These are phyloP conservation scores for Trichoderma endophyticum DNA, from an alignment of 2,329 filamentous ascomycete species.

Conservation along the genomic window DNA sequence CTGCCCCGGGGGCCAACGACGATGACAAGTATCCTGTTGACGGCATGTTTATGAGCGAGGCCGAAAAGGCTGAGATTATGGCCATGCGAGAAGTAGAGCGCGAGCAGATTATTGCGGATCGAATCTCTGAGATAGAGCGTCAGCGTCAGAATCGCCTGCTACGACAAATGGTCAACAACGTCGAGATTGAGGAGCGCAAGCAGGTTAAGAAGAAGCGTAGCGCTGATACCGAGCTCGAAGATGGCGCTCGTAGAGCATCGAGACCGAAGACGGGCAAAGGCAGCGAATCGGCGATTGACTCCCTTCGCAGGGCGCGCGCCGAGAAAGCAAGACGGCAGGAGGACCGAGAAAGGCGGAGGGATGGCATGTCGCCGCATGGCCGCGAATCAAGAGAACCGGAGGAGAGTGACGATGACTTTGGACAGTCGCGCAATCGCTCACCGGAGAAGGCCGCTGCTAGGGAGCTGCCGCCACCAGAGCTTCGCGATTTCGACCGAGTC, in stretches of 20 bases:
- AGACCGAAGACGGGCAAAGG: constrained; percentile 59
- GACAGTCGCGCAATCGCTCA: constrained; percentile 52
- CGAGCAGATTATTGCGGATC: constrained; percentile 85
- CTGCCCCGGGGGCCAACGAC: constrained; percentile 50
- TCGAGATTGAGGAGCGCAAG: constrained; percentile 59
- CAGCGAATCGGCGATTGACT: constrained; percentile 65
- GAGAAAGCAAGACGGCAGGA: constrained; percentile 53
- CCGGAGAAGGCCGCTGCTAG: constrained; percentile 65
- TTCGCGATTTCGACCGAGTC: constrained; percentile 80
- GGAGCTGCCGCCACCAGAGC: constrained; percentile 65
- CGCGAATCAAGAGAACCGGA: constrained; percentile 47
- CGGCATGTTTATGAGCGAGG: constrained; percentile 72
- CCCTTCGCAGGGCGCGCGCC: constrained; percentile 57
- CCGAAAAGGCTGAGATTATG: constrained; percentile 77
- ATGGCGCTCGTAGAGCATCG: constrained; percentile 68
- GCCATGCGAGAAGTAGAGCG: constrained; percentile 85
- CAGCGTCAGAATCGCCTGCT: constrained; percentile 79
- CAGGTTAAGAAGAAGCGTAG: constrained; percentile 67
- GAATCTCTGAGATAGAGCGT: constrained; percentile 76
- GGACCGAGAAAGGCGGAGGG: constrained; percentile 60
- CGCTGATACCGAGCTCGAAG: constrained; percentile 74
- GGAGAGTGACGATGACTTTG: constrained; percentile 79
- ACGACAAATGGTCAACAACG: constrained; percentile 68
- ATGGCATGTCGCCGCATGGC: constrained; percentile 36
- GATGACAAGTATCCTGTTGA: constrained; percentile 79